Base-by-base conservation (phyloP, 768 basidiomycete species). In the Amanita molliuscula region DNA sequence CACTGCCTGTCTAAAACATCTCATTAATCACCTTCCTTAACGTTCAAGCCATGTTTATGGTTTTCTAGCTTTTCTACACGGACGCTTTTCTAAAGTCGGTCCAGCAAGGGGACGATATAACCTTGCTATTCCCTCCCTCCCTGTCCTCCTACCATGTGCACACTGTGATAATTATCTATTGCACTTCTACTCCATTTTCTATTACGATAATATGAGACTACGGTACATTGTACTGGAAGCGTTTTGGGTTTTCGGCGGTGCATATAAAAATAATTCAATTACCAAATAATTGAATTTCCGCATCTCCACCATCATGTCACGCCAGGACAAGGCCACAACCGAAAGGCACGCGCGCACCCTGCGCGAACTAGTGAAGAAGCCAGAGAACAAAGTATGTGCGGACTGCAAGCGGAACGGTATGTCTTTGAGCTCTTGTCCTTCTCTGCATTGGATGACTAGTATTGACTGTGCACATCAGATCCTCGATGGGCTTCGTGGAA, bases 401-500 rank as follows among this genome's bases (percentile, higher is more conserved):
- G 95, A 99, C 61, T 99, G 95, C 73, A 95, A 96, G 64, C 82
- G 88, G 54, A 94, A 96, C 65, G 95, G 94, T 89, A 57, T 31
- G 82, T 66, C 47, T 48, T 20, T 16, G 20, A 20, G n/a, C n/a
- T n/a, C 20, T 18, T 20, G 16, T 23, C 16, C 23, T 41, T 31
- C 13, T 28, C 29, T 33, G 43, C 5, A 13, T 13, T 52, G 40
- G 13, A 34, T 13, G 44, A 5, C 34, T 54, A n/a, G n/a, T n/a
- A 48, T 40, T 50, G 45, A 15, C 52, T 23, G 37, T 33, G 47
- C 49, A 40, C 43, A 49, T 13, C 56, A 96, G 94, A 98, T 74
- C 90, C 95, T 38, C 77, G 95, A 58, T 99, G 95, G 95, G 95
- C 95, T 37, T 92, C 91, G 6, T 96, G 93, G 88, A 98, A 97